phyloP scores from a whole-genome alignment of 2,329 filamentous ascomycete genomes.

The Exophiala bonariae region DNA sequence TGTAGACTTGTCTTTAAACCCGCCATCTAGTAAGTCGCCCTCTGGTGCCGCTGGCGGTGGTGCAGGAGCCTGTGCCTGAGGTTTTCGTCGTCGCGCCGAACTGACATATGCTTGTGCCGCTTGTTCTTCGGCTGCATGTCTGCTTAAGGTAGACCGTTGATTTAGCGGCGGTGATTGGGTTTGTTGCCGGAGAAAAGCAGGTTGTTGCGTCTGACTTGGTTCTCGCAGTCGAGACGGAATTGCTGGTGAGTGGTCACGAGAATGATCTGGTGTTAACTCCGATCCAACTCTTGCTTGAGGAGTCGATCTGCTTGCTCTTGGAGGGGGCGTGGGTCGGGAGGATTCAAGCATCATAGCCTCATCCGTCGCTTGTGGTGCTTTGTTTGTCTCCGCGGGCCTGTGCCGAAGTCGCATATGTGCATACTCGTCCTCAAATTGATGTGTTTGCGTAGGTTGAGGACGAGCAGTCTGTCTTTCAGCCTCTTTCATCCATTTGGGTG shows the following conservation, averaged over 20 bases:
- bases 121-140: conserved; percentile 76
- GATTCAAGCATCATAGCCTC: conserved; percentile 77
- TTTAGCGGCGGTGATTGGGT: conserved; percentile 46
- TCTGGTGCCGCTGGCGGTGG: conserved; percentile 48
- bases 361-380: conserved; percentile 29
- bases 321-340: conserved; percentile 56
- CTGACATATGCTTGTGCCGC: conserved; percentile 83
- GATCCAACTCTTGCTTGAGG: conserved; percentile 20
- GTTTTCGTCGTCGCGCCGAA: conserved; percentile 75
- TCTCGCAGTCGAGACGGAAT: conserved; percentile 45
- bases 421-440: conserved; percentile 7
- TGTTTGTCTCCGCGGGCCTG: conserved; percentile 9
- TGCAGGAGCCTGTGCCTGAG: conserved; percentile 46
- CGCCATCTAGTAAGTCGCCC: conserved; percentile 64
- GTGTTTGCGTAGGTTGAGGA: conserved; percentile 24
- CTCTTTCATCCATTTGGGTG: conserved; percentile 95
- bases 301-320: conserved; percentile 29
- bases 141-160: conserved; percentile 64
- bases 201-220: conserved; percentile 39
- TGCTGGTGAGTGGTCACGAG: conserved; percentile 52
- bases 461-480: conserved; percentile 38
- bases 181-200: conserved; percentile 60
- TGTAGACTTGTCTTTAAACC: conserved; percentile 22
- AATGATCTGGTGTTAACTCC: conserved; percentile 20
- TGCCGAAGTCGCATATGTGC: conserved; percentile 21